Evolutionary conservation across 2,329 filamentous ascomycete genomes (phyloP), one percentile per base, ranked within the genome.

Genomic region (Fusarium liriodendri): DNA sequence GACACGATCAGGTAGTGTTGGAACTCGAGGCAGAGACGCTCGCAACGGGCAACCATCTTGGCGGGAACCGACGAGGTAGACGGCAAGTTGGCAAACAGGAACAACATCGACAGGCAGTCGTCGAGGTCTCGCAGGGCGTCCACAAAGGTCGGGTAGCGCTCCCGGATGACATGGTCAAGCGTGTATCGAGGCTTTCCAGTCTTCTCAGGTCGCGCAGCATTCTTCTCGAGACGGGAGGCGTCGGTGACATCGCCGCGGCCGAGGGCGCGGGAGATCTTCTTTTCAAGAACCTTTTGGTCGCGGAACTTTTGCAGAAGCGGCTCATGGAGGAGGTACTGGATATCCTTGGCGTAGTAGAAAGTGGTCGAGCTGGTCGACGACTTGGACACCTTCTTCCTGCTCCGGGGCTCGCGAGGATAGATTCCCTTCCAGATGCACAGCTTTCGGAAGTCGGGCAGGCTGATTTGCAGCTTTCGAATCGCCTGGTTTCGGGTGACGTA

Each of bases 391-490:
- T 98, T 98, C 88, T 97, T 98, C 88, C 95, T 96, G 87, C 93
- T 98, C 81, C 97, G 91, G 74, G 97, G 97, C 87, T 99, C 97
- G 80, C 97, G 94, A 76, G 97, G 97, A 85, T 98, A 99, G 83
- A 99, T 98, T 79, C 95, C 97, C 88, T 98, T 98, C 93, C 98
- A 99, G 84, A 99, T 99, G 87, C 97, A 99, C 82, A 99, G 89
- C 86, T 97, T 93, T 85, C 97, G 93, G 86, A 99, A 99, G 86
- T 99, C 97, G 77, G 95, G 95, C 66, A 99, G 91, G 80, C 94
- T 98, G 84, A 99, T 94, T 86, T 99, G 97, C 73, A 99, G 92
- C 87, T 98, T 99, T 84, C 95, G 95, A 79, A 99, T 95, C 54
- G 97, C 97, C 87, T 98, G 95, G 47, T 96, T 98, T 83, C 97